Conservation (phyloP, 2,329 filamentous ascomycete species). For the Teratosphaeria zuluensis region DNA sequence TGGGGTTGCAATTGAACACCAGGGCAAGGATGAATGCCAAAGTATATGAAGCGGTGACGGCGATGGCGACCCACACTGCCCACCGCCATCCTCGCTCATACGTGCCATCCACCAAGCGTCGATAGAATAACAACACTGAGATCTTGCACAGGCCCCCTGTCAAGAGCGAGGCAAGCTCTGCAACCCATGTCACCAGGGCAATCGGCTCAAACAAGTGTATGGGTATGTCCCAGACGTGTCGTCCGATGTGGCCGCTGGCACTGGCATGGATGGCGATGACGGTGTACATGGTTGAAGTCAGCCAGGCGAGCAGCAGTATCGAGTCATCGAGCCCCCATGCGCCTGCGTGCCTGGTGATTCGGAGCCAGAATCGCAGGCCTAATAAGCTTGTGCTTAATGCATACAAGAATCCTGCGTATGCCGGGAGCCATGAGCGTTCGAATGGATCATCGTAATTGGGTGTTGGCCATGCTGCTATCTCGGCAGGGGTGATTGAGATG, state of each 20-base stretch:
- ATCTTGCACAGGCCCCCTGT: constrained; percentile 26
- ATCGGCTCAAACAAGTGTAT: constrained; percentile 9
- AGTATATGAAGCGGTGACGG: constrained; percentile 30
- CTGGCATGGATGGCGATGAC: constrained; percentile 13
- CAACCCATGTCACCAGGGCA: constrained; percentile 24
- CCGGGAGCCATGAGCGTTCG: constrained; percentile 23
- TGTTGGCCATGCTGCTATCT: constrained; percentile 23
- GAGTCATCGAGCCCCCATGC: constrained; percentile 25
- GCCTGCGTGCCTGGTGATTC: constrained; percentile 18
- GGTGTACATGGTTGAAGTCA: constrained; percentile 15
- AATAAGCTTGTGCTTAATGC: constrained; percentile 19
- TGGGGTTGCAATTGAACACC: constrained; percentile 31
- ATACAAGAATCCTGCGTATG: constrained; percentile 19
- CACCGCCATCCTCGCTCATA: constrained; percentile 28
- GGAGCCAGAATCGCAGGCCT: constrained; percentile 19
- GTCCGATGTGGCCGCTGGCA: constrained; percentile 21
- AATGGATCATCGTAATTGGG: constrained; percentile 22
- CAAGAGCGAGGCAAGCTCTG: constrained; percentile 23
- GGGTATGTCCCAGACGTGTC: constrained; percentile 29
- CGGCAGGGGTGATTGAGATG: constrained; percentile 15
- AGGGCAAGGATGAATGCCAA: constrained; percentile 27
- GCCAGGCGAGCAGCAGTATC: constrained; percentile 13
- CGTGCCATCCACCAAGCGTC: constrained; percentile 28
- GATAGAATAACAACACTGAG: constrained; percentile 34
- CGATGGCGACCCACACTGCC: constrained; percentile 29